phyloP scores from a whole-genome alignment of 164 flowering plant genomes.

The Berberis vulgaris region DNA sequence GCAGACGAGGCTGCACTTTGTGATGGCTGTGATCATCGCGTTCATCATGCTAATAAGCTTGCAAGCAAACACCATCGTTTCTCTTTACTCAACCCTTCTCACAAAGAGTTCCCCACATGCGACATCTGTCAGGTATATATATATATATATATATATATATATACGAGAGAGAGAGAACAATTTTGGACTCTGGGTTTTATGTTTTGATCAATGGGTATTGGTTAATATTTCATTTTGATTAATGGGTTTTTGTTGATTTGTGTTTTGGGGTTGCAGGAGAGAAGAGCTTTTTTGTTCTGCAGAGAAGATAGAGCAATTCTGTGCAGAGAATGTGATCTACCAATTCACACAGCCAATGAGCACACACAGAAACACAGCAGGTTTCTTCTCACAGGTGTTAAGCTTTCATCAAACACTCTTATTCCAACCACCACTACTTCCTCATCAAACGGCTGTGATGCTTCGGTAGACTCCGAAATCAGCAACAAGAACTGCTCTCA shows the following conservation, averaged over 20 bases:
- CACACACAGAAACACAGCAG: conserved; percentile 61
- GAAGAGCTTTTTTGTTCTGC: conserved; percentile 77
- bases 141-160: not conserved
- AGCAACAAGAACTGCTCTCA: not conserved
- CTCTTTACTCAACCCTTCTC: conserved; percentile 20
- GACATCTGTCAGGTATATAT: conserved; percentile 26
- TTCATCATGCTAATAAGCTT: conserved; percentile 32
- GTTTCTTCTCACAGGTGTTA: conserved; percentile 79
- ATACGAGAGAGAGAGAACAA: too few relatives aligned
- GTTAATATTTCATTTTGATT: not conserved
- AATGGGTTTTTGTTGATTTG: not conserved
- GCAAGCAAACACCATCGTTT: conserved; percentile 33
- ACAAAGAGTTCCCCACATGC: conserved; percentile 20
- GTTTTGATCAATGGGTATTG: too few relatives aligned
- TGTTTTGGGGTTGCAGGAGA: conserved; percentile 35
- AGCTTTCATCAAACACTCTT: conserved; percentile 34
- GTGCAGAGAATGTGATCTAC: conserved; percentile 73
- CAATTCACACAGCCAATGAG: conserved; percentile 70
- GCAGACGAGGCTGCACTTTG: conserved; percentile 37
- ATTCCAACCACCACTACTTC: not conserved
- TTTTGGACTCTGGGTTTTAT: too few relatives aligned
- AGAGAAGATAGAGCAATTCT: conserved; percentile 82
- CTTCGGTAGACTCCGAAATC: too few relatives aligned
- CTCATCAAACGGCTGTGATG: conserved; percentile 6
- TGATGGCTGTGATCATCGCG: conserved; percentile 20